Evolutionary conservation across 116 monocot genomes (phyloP), one percentile per base, ranked within the genome.

Genomic region (Cymodocea nodosa): DNA sequence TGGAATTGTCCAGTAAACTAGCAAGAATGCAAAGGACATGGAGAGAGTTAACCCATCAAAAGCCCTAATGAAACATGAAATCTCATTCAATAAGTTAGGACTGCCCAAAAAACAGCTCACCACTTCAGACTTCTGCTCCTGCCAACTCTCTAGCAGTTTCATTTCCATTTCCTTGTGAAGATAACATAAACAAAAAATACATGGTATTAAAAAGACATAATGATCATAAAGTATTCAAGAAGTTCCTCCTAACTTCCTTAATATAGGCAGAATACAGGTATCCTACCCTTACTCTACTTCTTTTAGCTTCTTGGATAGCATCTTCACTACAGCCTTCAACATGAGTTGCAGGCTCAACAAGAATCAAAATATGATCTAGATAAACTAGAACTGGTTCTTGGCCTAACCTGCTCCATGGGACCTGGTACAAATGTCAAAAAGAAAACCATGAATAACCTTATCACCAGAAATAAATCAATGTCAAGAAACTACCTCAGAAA

Each of bases 351-450:
- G 98, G 89, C 66, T 99, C 92, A 48, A 89, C 98, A 79, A 99
- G 76, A 72, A 99, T 71, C 36, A 86, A 76, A 50, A 99, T 99
- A 23, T 82, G 82, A 72, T 99, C 98, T 35, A 99, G 76, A 77
- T 80, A 82, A 65, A 99, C 89, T 60, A 89, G 62, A 66, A 99
- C 98, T 61, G 98, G 92, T 64, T 99, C 98, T 67, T 99, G 98
- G 15, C 98, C 98, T 52, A 99, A 73, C 70, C 81, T 86, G 58
- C 86, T 99, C 98, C 98, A 99, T 24, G 98, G 98, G 63, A 99
- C 98, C 98, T 98, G 68, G 68, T 83, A 50, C 14, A 34, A 72
- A 64, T 37, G 6, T 37, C 37, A 37, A 37, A 37, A 6, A 37
- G 37, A 37, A 37, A 37, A 37, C 2, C 2, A 37, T 2, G 37